Evolutionary conservation across 2,329 filamentous ascomycete species (phyloP).

Genomic region (Aspergillus pseudoterreus): DNA sequence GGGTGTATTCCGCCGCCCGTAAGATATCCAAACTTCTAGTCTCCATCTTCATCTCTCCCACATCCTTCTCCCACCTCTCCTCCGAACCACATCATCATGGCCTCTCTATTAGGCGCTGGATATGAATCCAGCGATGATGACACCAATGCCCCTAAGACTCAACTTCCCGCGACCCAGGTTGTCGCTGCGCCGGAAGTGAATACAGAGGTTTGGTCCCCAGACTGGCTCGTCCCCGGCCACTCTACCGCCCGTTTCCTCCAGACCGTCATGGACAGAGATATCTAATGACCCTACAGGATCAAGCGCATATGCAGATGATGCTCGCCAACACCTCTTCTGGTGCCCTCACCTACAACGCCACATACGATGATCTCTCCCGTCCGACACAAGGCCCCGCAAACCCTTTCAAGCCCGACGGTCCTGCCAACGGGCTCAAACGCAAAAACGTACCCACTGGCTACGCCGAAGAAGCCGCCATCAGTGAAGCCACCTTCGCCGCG

Average conservation of each 20-base stretch:
- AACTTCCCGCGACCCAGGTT: constrained; percentile 35
- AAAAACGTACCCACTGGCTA: constrained; percentile 82
- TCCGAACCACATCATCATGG: constrained; percentile 25
- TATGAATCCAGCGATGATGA: constrained; percentile 52
- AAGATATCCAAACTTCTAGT: constrained; percentile 24
- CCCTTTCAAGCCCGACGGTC: constrained; percentile 64
- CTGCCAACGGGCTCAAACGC: constrained; percentile 58
- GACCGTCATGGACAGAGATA: constrained; percentile 16
- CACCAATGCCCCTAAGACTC: constrained; percentile 20
- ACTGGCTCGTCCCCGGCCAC: constrained; percentile 1
- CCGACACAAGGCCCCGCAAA: constrained; percentile 67
- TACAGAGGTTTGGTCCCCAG: constrained; percentile 52
- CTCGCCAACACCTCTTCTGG: constrained; percentile 51
- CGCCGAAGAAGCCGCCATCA: constrained; percentile 83
- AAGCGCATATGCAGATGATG: constrained; percentile 48
- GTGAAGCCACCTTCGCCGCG: constrained; percentile 82
- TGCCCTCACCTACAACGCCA: constrained; percentile 52
- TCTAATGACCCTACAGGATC: constrained; percentile 45
- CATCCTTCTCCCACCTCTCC: constrained; percentile 1
- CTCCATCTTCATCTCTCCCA: constrained; percentile 1
- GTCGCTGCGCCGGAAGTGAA: constrained; percentile 52
- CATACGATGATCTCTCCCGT: constrained; percentile 68
- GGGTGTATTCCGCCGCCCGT: constrained; percentile 26
- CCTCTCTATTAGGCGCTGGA: constrained; percentile 40
- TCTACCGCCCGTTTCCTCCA: neutral